These are phyloP conservation scores for Populus pruinosa DNA, from an alignment of 345 rosid genomes.

Conservation along the genomic window DNA sequence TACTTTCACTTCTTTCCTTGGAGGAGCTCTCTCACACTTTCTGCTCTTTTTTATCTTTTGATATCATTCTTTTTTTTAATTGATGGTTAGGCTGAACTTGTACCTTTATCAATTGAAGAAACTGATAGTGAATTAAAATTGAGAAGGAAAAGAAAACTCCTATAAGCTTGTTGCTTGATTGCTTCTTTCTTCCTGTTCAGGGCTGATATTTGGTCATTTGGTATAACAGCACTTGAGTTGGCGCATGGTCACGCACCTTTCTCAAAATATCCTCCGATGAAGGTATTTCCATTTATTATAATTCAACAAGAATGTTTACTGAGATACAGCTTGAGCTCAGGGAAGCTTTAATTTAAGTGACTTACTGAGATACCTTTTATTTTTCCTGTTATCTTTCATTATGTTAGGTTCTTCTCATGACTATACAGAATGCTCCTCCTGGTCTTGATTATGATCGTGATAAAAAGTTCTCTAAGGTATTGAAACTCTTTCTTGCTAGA, in stretches of 20 bases:
- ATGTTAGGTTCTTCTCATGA: slow-evolving; percentile 89
- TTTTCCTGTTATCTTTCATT: not conserved
- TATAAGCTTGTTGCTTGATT: slow-evolving; percentile 24
- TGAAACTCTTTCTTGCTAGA: slow-evolving; percentile 62
- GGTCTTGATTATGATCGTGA: slow-evolving; percentile 98
- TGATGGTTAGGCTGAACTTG: not conserved
- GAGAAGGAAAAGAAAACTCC: not conserved
- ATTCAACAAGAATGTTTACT: not conserved
- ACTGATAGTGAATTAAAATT: not conserved
- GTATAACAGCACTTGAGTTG: slow-evolving; percentile 94
- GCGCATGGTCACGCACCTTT: slow-evolving; percentile 99
- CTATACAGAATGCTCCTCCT: slow-evolving; percentile 97
- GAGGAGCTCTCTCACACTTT: not conserved
- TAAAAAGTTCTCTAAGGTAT: slow-evolving; percentile 97
- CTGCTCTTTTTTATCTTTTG: not conserved
- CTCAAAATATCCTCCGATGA: slow-evolving; percentile 98
- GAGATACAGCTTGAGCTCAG: not conserved
- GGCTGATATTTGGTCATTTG: slow-evolving; percentile 99
- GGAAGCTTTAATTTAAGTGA: not conserved
- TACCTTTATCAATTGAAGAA: not conserved
- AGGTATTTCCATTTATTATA: slow-evolving; percentile 43
- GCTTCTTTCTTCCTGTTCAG: slow-evolving; percentile 37
- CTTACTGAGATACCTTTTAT: slow-evolving; percentile 2
- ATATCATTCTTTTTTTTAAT: not conserved
- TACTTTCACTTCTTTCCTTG: not conserved